Conservation (phyloP, 257 asterid genomes). For the Nicotiana tabacum region DNA sequence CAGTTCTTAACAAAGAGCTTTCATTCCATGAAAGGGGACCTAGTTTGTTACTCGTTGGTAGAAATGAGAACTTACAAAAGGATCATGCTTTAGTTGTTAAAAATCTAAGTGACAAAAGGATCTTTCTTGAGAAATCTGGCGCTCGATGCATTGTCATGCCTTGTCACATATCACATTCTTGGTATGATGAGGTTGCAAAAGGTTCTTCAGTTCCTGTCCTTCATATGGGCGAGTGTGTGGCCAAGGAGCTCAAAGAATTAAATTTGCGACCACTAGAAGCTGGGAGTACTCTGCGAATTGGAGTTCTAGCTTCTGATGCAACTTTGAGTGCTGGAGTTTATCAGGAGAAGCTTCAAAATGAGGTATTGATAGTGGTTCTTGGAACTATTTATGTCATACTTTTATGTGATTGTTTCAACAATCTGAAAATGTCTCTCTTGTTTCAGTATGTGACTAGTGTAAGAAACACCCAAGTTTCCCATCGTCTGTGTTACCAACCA, state of each 20-base stretch:
- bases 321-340: constrained; percentile 38
- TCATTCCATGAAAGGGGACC: constrained; percentile 28
- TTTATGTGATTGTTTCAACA: neutral
- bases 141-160: constrained; percentile 71
- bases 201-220: constrained; percentile 66
- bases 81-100: constrained; percentile 36
- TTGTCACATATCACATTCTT: constrained; percentile 56
- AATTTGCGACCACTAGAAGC: constrained; percentile 64
- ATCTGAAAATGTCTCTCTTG: neutral
- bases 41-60: constrained; percentile 19
- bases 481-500: neutral
- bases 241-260: constrained; percentile 60
- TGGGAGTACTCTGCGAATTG: constrained; percentile 58
- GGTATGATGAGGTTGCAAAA: constrained; percentile 52
- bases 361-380: constrained; percentile 32
- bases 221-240: constrained; percentile 70
- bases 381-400: neutral
- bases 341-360: constrained; percentile 55
- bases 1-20: constrained; percentile 43
- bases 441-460: neutral
- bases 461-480: neutral
- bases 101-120: constrained; percentile 45
- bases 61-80: neutral
- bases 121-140: constrained; percentile 57
- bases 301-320: constrained; percentile 45